phyloP scores from a whole-genome alignment of 2,329 filamentous ascomycete genomes.

The Dactylonectria macrodidyma region DNA sequence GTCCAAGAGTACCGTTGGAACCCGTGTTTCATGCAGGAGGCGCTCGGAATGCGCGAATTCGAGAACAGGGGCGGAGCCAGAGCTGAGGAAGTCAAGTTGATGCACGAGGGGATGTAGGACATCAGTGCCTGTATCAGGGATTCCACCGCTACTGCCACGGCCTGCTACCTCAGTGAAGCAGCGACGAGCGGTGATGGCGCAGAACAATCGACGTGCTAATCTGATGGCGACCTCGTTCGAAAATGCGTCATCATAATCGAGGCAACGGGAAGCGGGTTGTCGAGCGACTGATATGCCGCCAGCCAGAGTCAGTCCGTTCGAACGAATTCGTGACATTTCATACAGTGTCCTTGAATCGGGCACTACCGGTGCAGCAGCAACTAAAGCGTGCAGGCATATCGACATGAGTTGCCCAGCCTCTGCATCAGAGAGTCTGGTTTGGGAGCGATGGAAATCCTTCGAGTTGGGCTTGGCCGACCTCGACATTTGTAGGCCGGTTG shows the following conservation, averaged over 20 bases:
- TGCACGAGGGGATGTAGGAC: constrained; percentile 65
- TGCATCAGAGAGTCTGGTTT: constrained; percentile 59
- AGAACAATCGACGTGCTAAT: constrained; percentile 71
- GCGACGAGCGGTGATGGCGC: constrained; percentile 68
- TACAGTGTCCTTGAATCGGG: constrained; percentile 64
- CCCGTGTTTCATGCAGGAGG: constrained; percentile 69
- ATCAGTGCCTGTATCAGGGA: constrained; percentile 53
- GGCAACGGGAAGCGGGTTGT: constrained; percentile 65
- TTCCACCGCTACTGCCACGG: constrained; percentile 54
- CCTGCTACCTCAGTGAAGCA: constrained; percentile 63
- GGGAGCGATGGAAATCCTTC: constrained; percentile 52
- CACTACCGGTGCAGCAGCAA: constrained; percentile 70
- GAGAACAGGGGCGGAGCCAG: constrained; percentile 61
- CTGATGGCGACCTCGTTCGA: constrained; percentile 73
- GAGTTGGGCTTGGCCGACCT: constrained; percentile 50
- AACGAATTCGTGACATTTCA: constrained; percentile 73
- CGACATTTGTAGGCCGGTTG: constrained; percentile 59
- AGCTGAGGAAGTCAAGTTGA: constrained; percentile 67
- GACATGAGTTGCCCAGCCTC: constrained; percentile 70
- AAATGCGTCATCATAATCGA: constrained; percentile 75
- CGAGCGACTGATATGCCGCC: constrained; percentile 61
- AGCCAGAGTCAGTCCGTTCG: constrained; percentile 66
- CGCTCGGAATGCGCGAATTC: constrained; percentile 66
- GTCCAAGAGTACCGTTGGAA: constrained; percentile 73
- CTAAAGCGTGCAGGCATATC: constrained; percentile 74